These are phyloP conservation scores for Eucalyptus fibrosa DNA, from an alignment of 345 rosid species.

Conservation along the genomic window DNA sequence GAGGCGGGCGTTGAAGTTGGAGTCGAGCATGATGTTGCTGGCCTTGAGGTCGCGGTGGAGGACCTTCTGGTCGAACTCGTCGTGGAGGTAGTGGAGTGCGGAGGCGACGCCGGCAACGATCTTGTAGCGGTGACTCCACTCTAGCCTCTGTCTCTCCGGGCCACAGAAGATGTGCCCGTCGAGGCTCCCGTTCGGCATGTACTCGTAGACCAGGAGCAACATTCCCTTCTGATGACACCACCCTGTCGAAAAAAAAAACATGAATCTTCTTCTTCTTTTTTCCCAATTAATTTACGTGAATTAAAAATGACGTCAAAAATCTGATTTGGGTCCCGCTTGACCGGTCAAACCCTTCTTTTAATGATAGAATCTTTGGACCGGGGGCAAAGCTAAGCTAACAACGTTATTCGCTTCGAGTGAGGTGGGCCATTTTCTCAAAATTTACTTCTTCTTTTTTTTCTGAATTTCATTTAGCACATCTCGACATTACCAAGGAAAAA, in stretches of 20 bases:
- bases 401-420: background rate
- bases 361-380: background rate
- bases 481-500: background rate
- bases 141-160: background rate
- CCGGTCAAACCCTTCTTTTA: background rate
- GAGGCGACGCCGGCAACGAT: conserved; percentile 34
- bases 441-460: background rate
- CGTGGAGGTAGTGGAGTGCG: conserved; percentile 47
- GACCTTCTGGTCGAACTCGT: conserved; percentile 47
- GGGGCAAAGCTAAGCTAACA: background rate
- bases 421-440: background rate
- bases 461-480: background rate
- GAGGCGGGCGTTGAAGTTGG: conserved; percentile 39
- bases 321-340: background rate
- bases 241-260: background rate
- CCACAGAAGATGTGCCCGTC: conserved; percentile 25
- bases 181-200: conserved; percentile 56
- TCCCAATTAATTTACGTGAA: background rate
- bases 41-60: conserved; percentile 61
- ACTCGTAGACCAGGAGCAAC: conserved; percentile 40
- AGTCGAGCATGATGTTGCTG: conserved; percentile 50
- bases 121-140: conserved; percentile 29
- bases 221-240: conserved; percentile 46
- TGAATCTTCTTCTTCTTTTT: background rate
- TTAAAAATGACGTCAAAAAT: background rate